Percentiles rank a stretch among this genome's conserved stretches.
Conservation (phyloP, 352 stramenopile genomes). For the Globisporangium heterothallicum region DNA sequence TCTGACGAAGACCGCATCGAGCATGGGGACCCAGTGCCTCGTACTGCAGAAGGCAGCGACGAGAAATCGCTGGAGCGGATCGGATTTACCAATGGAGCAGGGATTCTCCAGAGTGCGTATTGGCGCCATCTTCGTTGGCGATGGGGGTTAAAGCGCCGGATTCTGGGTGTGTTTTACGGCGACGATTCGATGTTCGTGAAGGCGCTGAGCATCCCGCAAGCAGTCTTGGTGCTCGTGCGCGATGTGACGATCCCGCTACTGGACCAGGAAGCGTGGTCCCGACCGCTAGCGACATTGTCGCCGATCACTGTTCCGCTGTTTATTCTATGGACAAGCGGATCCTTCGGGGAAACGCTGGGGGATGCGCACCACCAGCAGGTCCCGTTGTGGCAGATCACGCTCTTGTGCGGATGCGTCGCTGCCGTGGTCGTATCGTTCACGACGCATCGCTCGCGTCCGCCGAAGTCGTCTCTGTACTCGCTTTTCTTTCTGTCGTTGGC, state of each 20-base stretch:
- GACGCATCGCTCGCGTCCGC: conserved; percentile 58
- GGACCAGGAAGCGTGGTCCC: conserved; percentile 66
- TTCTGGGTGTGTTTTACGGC: conserved; percentile 37
- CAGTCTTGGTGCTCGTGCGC: conserved; percentile 41
- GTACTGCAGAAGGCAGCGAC: background rate
- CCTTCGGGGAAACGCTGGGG: conserved; percentile 12
- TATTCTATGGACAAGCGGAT: conserved; percentile 57
- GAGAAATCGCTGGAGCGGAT: conserved; percentile 3
- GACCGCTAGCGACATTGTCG: conserved; percentile 79
- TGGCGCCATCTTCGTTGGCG: conserved; percentile 73
- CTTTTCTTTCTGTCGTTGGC: conserved; percentile 60
- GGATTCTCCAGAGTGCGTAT: conserved; percentile 42
- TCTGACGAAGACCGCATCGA: conserved; percentile 33
- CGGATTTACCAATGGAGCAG: conserved; percentile 32
- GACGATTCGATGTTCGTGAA: conserved; percentile 41
- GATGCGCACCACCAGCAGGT: conserved; percentile 23
- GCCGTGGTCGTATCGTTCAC: conserved; percentile 63
- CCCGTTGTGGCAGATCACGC: conserved; percentile 37
- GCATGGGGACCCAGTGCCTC: conserved; percentile 2
- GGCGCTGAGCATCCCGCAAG: conserved; percentile 43
- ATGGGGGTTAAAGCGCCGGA: conserved; percentile 49
- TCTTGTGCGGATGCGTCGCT: conserved; percentile 21
- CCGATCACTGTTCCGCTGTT: conserved; percentile 83
- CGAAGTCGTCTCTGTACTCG: conserved; percentile 37
- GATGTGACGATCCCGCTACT: conserved; percentile 71